phyloP scores from a whole-genome alignment of 192 early-diverging fungal species.

The Backusella tuberculispora region DNA sequence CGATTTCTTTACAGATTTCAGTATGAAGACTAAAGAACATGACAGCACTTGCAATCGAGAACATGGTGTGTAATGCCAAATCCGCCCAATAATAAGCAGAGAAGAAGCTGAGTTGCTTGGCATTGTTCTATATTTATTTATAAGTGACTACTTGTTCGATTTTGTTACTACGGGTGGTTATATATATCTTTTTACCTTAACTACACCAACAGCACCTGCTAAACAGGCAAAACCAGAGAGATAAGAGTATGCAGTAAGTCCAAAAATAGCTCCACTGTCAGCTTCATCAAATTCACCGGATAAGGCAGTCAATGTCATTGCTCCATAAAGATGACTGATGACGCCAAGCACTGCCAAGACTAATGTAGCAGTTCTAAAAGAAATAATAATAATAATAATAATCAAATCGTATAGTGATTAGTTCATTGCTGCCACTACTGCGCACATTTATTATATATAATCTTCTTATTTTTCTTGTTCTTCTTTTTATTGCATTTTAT shows the following conservation, averaged over 20 bases:
- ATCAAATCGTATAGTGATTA: not conserved
- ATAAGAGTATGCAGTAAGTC: slow-evolving; percentile 36
- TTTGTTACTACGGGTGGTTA: not conserved
- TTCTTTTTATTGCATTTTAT: not conserved
- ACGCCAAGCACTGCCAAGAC: slow-evolving; percentile 33
- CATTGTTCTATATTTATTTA: slow-evolving; percentile 25
- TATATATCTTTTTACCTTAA: slow-evolving; percentile 17
- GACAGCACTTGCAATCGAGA: slow-evolving; percentile 33
- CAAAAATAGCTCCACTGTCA: slow-evolving; percentile 24
- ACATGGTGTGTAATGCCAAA: slow-evolving; percentile 30
- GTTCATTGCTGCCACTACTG: not conserved
- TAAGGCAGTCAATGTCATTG: slow-evolving; percentile 30
- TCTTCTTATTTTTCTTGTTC: not conserved
- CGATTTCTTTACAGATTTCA: slow-evolving; percentile 35
- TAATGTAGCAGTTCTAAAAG: slow-evolving; percentile 35
- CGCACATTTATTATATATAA: not conserved
- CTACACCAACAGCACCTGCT: slow-evolving; percentile 35
- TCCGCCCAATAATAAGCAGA: slow-evolving; percentile 36
- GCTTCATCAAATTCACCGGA: slow-evolving; percentile 25
- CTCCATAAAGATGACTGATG: slow-evolving; percentile 34
- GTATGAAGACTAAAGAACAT: slow-evolving; percentile 30
- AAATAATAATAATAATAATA: not conserved
- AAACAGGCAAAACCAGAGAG: slow-evolving; percentile 35
- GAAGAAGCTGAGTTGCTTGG: slow-evolving; percentile 32
- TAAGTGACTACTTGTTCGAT: not conserved